Percentiles rank a stretch among this genome's conserved stretches.
These are phyloP conservation scores for Coprinopsis cinerea DNA, from an alignment of 768 basidiomycete genomes.

Conservation along the genomic window DNA sequence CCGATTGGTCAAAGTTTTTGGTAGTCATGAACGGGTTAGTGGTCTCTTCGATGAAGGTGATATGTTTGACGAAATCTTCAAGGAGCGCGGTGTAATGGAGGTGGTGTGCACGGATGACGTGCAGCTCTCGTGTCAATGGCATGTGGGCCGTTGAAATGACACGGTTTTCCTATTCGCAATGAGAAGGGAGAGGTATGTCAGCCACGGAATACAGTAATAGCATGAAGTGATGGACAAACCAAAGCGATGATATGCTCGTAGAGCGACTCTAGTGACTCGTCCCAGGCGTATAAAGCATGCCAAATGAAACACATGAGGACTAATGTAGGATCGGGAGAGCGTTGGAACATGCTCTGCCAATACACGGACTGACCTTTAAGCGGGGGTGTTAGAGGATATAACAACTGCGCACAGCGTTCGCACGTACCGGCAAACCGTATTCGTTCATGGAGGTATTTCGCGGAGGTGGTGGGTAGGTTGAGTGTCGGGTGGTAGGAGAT, in stretches of 20 bases:
- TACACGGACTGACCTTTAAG: slow-evolving; percentile 33
- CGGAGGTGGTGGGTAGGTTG: slow-evolving; percentile 34
- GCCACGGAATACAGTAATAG: not conserved
- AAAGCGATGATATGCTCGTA: slow-evolving; percentile 43
- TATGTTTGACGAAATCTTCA: slow-evolving; percentile 47
- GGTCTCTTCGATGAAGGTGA: slow-evolving; percentile 43
- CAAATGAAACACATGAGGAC: slow-evolving; percentile 45
- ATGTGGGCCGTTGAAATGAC: slow-evolving; percentile 38
- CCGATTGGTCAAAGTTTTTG: slow-evolving; percentile 23
- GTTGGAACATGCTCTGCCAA: slow-evolving; percentile 34
- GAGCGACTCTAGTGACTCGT: slow-evolving; percentile 47
- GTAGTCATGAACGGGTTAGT: slow-evolving; percentile 44
- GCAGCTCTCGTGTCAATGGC: slow-evolving; percentile 47
- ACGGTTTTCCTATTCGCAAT: slow-evolving; percentile 36
- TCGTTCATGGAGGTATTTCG: slow-evolving; percentile 38
- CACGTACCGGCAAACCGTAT: slow-evolving; percentile 40
- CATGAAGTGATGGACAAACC: slow-evolving; percentile 25
- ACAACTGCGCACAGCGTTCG: not conserved
- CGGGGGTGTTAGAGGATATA: not conserved
- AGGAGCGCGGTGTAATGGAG: slow-evolving; percentile 53
- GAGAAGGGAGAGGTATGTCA: not conserved
- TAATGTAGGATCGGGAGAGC: slow-evolving; percentile 47
- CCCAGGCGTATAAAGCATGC: slow-evolving; percentile 58
- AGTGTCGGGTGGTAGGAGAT: slow-evolving; percentile 43
- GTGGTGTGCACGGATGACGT: slow-evolving; percentile 54